These are phyloP conservation scores for Cystobasidium ongulense DNA, from an alignment of 768 basidiomycete species.

Conservation along the genomic window DNA sequence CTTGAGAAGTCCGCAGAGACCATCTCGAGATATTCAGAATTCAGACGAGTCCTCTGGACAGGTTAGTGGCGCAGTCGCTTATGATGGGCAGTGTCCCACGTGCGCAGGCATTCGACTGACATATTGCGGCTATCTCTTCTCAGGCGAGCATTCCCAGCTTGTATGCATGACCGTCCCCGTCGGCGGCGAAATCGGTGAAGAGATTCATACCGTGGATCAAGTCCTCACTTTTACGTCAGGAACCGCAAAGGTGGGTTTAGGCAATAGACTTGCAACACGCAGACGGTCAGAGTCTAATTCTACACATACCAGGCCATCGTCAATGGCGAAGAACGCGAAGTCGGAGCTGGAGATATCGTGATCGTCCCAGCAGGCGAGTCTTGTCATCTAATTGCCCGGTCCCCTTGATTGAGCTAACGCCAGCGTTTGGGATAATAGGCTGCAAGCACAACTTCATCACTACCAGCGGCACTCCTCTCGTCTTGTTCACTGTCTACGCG, in stretches of 20 bases:
- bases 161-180: conserved; percentile 48
- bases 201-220: conserved; percentile 36
- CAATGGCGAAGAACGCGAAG: conserved; percentile 46
- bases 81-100: not conserved
- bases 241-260: conserved; percentile 39
- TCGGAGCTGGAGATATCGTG: conserved; percentile 47
- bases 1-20: conserved; percentile 44
- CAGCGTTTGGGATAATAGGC: not conserved
- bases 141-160: conserved; percentile 41
- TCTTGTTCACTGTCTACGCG: conserved; percentile 45
- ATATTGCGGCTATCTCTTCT: not conserved
- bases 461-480: conserved; percentile 45
- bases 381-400: not conserved
- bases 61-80: not conserved
- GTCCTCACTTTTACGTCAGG: conserved; percentile 46
- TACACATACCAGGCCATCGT: conserved; percentile 41
- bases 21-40: conserved; percentile 43
- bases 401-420: not conserved
- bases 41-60: conserved; percentile 43
- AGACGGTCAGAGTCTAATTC: too few species aligned
- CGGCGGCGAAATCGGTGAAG: conserved; percentile 48
- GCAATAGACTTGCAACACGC: too few species aligned
- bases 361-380: conserved; percentile 45
- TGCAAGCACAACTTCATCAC: conserved; percentile 42
- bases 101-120: conserved; percentile 44